phyloP scores from a whole-genome alignment of 164 flowering plant genomes.

The Liriodendron chinense region DNA sequence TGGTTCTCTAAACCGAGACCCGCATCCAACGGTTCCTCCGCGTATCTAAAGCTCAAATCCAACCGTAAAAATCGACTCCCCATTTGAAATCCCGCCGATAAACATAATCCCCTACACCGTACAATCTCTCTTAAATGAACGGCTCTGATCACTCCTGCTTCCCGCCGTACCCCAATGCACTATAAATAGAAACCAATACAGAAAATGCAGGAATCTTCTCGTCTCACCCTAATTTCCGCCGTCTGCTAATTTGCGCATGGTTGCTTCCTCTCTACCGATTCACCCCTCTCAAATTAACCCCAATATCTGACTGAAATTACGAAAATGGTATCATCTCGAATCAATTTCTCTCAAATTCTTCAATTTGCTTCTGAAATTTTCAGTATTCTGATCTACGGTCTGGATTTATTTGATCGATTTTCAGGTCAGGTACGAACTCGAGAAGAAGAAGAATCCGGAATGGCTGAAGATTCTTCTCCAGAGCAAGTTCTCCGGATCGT shows the following conservation, averaged over 20 bases:
- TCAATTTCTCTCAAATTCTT: neutral
- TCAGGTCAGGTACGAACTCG: neutral
- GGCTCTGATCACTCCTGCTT: neutral
- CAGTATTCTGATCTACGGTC: neutral
- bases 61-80: neutral
- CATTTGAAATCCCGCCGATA: neutral
- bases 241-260: neutral
- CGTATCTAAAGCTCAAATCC: neutral
- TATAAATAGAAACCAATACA: neutral
- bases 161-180: neutral
- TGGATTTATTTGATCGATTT: neutral
- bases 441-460: neutral
- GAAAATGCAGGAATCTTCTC: neutral
- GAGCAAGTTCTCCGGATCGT: conserved; percentile 19
- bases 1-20: neutral
- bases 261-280: neutral
- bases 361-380: neutral
- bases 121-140: neutral
- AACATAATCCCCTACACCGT: neutral
- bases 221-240: neutral
- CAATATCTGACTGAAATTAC: neutral
- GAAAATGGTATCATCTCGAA: neutral
- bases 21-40: neutral
- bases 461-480: conserved; percentile 20
- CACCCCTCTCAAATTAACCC: neutral